Base-by-base conservation (phyloP, 2,329 filamentous ascomycete genomes). In the Beauveria asiatica region DNA sequence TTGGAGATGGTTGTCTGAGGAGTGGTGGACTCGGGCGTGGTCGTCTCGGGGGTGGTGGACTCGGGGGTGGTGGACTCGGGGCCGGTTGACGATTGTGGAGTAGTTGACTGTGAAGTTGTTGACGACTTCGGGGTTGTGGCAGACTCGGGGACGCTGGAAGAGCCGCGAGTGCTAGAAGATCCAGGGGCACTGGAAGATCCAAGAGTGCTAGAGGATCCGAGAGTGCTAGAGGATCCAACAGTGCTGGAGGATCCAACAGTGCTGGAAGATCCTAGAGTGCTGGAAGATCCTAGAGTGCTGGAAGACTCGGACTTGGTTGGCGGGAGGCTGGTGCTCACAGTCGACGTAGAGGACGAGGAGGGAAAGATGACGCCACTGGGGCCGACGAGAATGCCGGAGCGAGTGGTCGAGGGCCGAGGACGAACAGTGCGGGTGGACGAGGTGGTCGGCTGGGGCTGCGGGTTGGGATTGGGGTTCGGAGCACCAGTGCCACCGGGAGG, bases 351-450 rank as follows among this genome's bases (percentile, higher is more conserved):
- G 51, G 51, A 25, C 13, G 52, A 30, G 3, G 52, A 44, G 17
- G 49, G 56, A 21, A 52, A 52, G 30, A 67, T 62, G 46, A 70
- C 67, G 52, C 69, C 69, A 16, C 64, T 68, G 16, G 69, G 67
- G 9, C 64, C 69, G 61, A 71, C 66, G n/a, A 69, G 53, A 23
- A 69, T 68, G 25, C 55, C 62, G 7, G 62, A 53, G 25, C 54
- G 51, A 7, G 64, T 57, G 25, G 61, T 50, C 48, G 60, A 50
- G 54, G 62, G 48, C 10, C 19, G 46, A 19, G 52, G 55, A 39
- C 11, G 65, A 56, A 10, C 50, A 54, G 25, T 60, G 39, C 52
- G 54, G 42, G 66, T 67, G 21, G 65, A 59, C 33, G 59, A 61
- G 23, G 62, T 62, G 10, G 61, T 63, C n/a, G 64, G 63, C 25